Percentiles rank a stretch among this genome's conserved stretches.
These are phyloP conservation scores for Seiridium cupressi DNA, from an alignment of 2,329 filamentous ascomycete genomes.

Conservation along the genomic window DNA sequence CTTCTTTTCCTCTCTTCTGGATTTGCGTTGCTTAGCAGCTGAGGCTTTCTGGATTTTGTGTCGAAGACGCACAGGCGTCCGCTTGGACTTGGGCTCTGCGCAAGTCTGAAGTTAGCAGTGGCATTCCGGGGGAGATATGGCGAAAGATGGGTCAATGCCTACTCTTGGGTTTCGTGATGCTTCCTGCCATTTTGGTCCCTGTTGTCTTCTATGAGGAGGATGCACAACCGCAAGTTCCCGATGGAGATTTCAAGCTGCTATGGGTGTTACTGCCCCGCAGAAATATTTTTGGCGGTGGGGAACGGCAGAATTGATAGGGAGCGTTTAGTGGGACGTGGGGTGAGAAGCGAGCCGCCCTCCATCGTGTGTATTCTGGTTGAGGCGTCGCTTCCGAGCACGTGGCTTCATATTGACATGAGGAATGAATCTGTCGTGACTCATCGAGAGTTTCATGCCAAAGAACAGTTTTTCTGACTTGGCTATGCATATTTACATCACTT, in stretches of 20 bases:
- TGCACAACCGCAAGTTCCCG: background rate
- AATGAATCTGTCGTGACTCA: too few species aligned
- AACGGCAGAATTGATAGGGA: background rate
- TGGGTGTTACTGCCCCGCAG: conserved; percentile 2
- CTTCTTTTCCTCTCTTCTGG: conserved; percentile 86
- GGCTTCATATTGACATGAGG: too few species aligned
- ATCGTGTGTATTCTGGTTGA: too few species aligned
- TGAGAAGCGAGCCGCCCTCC: background rate
- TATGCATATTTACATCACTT: too few species aligned
- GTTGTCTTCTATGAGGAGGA: background rate
- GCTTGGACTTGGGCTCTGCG: conserved; percentile 91
- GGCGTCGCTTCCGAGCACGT: background rate
- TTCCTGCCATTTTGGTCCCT: conserved; percentile 21
- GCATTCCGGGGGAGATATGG: background rate
- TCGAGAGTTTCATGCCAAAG: too few species aligned
- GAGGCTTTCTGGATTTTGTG: conserved; percentile 96
- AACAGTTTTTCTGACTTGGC: too few species aligned
- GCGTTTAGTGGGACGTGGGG: background rate
- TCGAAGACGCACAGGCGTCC: conserved; percentile 81
- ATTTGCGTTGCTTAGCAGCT: conserved; percentile 85
- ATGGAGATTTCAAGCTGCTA: background rate
- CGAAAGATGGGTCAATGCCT: conserved; percentile 5
- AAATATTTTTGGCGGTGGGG: conserved; percentile 7
- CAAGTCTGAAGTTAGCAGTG: conserved; percentile 9
- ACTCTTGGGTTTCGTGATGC: conserved; percentile 30